These are phyloP conservation scores for Hypoxylon sp. DNA, from an alignment of 2,329 filamentous ascomycete species.

Conservation along the genomic window DNA sequence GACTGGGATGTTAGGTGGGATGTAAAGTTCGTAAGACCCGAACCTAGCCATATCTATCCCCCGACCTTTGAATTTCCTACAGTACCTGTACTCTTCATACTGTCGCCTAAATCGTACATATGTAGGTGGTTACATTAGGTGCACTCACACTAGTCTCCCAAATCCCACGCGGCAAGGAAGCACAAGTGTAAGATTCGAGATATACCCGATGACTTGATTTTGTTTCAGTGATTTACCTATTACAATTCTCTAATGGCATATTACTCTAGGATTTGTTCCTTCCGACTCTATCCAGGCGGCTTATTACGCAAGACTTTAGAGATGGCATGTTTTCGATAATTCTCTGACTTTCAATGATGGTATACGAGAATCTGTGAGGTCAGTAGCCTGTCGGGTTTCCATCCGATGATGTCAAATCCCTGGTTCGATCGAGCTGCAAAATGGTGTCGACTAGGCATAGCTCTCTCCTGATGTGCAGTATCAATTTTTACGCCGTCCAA, in stretches of 20 bases:
- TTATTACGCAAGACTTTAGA: neutral
- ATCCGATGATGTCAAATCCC: neutral
- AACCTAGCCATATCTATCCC: no score
- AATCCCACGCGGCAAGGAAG: no score
- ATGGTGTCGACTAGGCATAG: neutral
- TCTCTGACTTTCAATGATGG: neutral
- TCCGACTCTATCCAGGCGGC: neutral
- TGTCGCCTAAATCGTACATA: no score
- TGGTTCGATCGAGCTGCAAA: neutral
- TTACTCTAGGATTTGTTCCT: neutral
- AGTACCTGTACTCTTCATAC: no score
- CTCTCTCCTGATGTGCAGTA: neutral
- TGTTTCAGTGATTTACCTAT: neutral
- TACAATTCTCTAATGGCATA: neutral
- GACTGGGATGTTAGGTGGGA: no score
- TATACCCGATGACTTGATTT: neutral
- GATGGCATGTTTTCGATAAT: neutral
- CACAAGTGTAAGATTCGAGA: no score
- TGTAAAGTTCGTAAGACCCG: no score
- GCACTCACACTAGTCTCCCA: no score
- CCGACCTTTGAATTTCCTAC: no score
- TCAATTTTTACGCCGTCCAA: neutral
- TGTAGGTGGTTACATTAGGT: no score
- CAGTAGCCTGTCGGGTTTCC: neutral
- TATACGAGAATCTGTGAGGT: neutral